Conservation (phyloP, 1,284 basidiomycete species). For the Apiotrichum akiyoshidainum region DNA sequence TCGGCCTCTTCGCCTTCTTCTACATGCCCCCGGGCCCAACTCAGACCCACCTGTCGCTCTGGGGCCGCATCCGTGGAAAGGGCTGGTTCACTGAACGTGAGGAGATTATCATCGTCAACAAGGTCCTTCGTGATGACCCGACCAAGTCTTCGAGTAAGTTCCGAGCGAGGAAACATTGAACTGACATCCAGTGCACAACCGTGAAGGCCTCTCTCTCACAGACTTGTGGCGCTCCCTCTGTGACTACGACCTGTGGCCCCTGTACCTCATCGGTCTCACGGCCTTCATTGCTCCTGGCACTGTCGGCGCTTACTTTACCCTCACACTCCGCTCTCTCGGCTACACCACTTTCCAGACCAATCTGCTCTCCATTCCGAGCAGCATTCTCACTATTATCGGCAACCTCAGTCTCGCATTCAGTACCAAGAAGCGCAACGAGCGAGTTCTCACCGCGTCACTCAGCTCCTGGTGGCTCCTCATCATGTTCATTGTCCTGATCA, state of each 20-base stretch:
- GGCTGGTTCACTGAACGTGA: conserved; percentile 53
- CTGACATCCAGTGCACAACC: conserved; percentile 48
- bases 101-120: conserved; percentile 53
- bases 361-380: conserved; percentile 42
- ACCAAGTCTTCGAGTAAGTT: conserved; percentile 33
- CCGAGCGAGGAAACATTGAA: background rate
- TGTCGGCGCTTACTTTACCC: conserved; percentile 36
- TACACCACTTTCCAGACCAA: conserved; percentile 50
- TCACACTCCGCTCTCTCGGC: conserved; percentile 23
- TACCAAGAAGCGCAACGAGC: conserved; percentile 32
- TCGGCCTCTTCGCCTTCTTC: conserved; percentile 42
- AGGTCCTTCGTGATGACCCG: conserved; percentile 52
- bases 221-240: conserved; percentile 34
- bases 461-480: conserved; percentile 34
- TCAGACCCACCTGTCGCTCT: conserved; percentile 36
- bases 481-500: conserved; percentile 28
- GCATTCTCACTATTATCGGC: conserved; percentile 40
- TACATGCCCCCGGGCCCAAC: conserved; percentile 46
- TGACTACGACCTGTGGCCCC: conserved; percentile 51
- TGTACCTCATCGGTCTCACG: conserved; percentile 44
- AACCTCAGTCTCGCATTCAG: conserved; percentile 34
- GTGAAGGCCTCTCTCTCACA: conserved; percentile 42
- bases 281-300: conserved; percentile 28
- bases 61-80: conserved; percentile 25
- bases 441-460: conserved; percentile 21